These are phyloP conservation scores for Alternaria triticimaculans DNA, from an alignment of 2,329 filamentous ascomycete species.

Conservation along the genomic window DNA sequence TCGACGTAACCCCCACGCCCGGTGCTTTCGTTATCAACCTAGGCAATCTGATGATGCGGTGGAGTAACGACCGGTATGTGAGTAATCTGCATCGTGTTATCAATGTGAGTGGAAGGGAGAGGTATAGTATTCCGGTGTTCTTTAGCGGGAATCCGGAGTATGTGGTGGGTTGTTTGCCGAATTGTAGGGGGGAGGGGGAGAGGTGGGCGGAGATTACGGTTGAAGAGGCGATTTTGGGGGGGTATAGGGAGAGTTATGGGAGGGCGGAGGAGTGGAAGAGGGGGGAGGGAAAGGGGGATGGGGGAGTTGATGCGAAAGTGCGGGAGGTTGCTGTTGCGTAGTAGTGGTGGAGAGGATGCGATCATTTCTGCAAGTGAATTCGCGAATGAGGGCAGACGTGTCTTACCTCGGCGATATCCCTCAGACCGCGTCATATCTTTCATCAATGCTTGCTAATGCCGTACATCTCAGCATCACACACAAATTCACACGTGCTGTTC, in stretches of 20 bases:
- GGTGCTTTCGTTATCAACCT: conserved; percentile 87
- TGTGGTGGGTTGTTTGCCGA: conserved; percentile 52
- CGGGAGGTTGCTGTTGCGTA: conserved; percentile 28
- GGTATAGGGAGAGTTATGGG: conserved; percentile 55
- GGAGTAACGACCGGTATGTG: conserved; percentile 53
- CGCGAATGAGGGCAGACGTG: no score
- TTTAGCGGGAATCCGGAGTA: conserved; percentile 55
- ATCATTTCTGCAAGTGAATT: no score
- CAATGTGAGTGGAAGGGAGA: conserved; percentile 48
- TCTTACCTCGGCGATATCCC: no score
- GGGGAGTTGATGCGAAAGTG: not conserved
- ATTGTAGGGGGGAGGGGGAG: conserved; percentile 48
- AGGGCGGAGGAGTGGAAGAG: conserved; percentile 52
- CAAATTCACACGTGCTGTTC: not conserved
- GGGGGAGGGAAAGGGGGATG: conserved; percentile 28
- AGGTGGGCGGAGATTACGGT: conserved; percentile 55
- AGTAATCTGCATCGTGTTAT: conserved; percentile 53
- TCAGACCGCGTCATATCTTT: no score
- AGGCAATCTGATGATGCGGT: conserved; percentile 59
- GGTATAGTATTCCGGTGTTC: conserved; percentile 54
- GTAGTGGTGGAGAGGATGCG: not conserved
- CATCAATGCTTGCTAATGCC: no score
- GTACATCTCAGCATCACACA: no score
- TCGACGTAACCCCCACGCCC: conserved; percentile 77
- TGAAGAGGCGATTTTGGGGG: conserved; percentile 48